Evolutionary conservation across 257 asterid species (phyloP).

Genomic region (Eustoma russellianum): DNA sequence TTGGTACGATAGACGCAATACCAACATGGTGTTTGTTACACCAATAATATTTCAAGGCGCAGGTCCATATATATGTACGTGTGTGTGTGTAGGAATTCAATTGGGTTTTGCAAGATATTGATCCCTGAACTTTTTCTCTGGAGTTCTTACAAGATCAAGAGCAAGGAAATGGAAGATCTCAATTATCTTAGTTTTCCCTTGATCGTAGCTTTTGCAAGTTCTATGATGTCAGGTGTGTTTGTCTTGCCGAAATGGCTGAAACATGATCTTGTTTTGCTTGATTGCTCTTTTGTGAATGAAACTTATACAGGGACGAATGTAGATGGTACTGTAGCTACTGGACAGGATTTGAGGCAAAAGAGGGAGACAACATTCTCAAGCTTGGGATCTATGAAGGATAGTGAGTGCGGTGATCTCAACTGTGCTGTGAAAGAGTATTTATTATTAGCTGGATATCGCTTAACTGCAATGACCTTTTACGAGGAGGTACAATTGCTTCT

Average conservation of each 20-base stretch:
- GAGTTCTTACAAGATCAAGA: not conserved
- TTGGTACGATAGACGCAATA: no score
- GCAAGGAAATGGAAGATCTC: not conserved
- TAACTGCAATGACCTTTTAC: conserved; percentile 95
- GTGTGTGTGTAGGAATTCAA: no score
- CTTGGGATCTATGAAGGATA: conserved; percentile 88
- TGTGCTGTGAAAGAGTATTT: conserved; percentile 96
- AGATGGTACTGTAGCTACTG: conserved; percentile 30
- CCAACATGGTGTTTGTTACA: no score
- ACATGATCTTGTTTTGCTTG: conserved; percentile 13
- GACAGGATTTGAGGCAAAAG: conserved; percentile 36
- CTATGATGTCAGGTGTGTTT: not conserved
- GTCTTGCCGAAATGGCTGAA: conserved; percentile 4
- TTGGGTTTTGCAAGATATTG: no score
- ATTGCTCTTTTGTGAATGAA: conserved; percentile 16
- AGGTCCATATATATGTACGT: no score
- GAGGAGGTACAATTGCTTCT: conserved; percentile 61
- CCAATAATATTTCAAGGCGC: no score
- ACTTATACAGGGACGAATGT: conserved; percentile 39
- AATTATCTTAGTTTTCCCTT: not conserved
- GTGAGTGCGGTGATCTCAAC: conserved; percentile 77
- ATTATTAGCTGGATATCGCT: conserved; percentile 85
- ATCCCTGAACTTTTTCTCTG: not conserved
- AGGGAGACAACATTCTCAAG: conserved; percentile 46
- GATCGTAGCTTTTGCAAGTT: not conserved